Base-by-base conservation (phyloP, 2,329 filamentous ascomycete species). In the Aspergillus texensis region DNA sequence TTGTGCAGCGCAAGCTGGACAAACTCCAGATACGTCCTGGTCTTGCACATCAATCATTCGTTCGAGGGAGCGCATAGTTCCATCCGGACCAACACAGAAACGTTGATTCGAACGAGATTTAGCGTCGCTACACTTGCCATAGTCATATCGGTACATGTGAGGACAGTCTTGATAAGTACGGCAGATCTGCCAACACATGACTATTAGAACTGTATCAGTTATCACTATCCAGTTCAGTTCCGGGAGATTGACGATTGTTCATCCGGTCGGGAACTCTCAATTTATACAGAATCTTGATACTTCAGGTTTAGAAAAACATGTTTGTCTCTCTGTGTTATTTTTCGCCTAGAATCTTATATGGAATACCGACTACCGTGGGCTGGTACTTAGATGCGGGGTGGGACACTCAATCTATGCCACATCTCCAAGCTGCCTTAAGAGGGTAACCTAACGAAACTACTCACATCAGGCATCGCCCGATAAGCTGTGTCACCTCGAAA, bases 141-240 rank as follows among this genome's bases (percentile, higher is more conserved):
- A 54, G 52, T 54, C 52, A 36, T 54, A 54, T 36, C 52, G 52
- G n/a, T 54, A 36, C 52, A 54, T 54, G 21, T 54, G 52, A 12
- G 52, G 52, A 24, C 52, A 54, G 12, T 54, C 52, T 36, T 54
- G 52, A 30, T 54, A 54, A 12, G 52, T 54, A 34, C 52, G 52
- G 16, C 52, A 54, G 19, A 54, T 54, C 30, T 54, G 52, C 52
- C 52, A 54, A n/a, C 52, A 54, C 52, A 54, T 54, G 9, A 21
- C 36, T 21, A 3, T 36, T 5, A 12, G 5, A 21, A 46, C 43
- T 24, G 21, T 46, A 50, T 36, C 34, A 36, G 34, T 36, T 6
- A 6, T 36, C 34, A 36, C 34, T 36, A 36, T 28, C 46, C 6
- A n/a, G 26, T 19, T 30, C 16, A 19, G 5, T n/a, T 50, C 14